Evolutionary conservation across 1,284 basidiomycete species (phyloP).

Genomic region (Rhodotorula sp.): DNA sequence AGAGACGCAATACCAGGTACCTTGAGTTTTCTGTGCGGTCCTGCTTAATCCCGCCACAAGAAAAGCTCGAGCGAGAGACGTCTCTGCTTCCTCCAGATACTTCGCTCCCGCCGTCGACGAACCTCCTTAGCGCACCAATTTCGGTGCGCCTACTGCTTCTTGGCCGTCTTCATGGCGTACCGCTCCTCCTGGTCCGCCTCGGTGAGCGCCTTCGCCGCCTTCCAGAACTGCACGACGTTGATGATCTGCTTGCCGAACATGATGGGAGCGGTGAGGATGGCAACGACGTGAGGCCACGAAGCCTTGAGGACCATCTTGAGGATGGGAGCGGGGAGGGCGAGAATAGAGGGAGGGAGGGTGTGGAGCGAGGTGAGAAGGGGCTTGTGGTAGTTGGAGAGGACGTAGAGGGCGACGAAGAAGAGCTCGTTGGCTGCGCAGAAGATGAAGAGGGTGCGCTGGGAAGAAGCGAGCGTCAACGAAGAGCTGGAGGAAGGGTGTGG

Average conservation of each 20-base stretch:
- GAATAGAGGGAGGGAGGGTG: conserved; percentile 65
- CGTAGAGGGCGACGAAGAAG: conserved; percentile 94
- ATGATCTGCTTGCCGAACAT: conserved; percentile 87
- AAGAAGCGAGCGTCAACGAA: not conserved
- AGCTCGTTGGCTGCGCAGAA: conserved; percentile 97
- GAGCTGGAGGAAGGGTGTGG: not conserved
- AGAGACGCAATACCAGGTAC: too few species aligned
- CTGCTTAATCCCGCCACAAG: too few species aligned
- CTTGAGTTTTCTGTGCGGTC: too few species aligned
- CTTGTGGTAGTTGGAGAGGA: conserved; percentile 69
- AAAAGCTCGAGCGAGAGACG: too few species aligned
- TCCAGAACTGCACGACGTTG: conserved; percentile 97
- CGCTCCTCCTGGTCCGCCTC: conserved; percentile 42
- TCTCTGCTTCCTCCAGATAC: too few species aligned
- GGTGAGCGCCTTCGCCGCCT: conserved; percentile 80
- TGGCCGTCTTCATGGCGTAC: conserved; percentile 17
- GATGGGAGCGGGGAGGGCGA: conserved; percentile 52
- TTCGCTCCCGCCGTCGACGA: too few species aligned
- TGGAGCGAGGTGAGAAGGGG: conserved; percentile 68
- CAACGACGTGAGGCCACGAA: conserved; percentile 82
- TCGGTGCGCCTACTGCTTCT: conserved; percentile 6
- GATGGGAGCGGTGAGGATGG: conserved; percentile 65
- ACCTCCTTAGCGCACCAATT: too few species aligned
- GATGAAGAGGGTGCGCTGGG: conserved; percentile 77
- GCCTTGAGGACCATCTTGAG: conserved; percentile 47